Percentiles rank a stretch among this genome's conserved stretches.
These are phyloP conservation scores for Salix udensis DNA, from an alignment of 345 rosid species.

Conservation along the genomic window DNA sequence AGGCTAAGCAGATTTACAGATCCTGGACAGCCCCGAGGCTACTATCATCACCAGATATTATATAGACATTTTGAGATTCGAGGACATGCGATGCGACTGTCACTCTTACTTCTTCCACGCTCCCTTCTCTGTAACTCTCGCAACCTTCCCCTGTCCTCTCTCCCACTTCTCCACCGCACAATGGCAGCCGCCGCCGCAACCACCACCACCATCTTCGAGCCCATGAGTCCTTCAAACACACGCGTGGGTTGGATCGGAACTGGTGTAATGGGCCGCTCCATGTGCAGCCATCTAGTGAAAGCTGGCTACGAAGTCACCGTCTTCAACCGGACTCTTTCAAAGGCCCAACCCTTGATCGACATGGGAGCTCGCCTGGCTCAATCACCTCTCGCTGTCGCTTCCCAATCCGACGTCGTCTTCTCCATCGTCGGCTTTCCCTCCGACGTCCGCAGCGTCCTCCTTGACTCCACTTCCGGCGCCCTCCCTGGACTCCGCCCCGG, in stretches of 20 bases:
- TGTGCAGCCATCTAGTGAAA: conserved; percentile 71
- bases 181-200: conserved; percentile 52
- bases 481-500: conserved; percentile 67
- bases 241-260: conserved; percentile 93
- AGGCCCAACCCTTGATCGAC: conserved; percentile 74
- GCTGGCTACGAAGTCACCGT: conserved; percentile 79
- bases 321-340: conserved; percentile 80
- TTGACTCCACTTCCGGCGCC: conserved; percentile 66
- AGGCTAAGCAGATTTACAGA: no score
- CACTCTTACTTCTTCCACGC: conserved; percentile 11
- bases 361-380: conserved; percentile 65
- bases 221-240: conserved; percentile 52
- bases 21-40: no score
- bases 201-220: conserved; percentile 3
- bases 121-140: conserved; percentile 10
- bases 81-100: not conserved
- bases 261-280: conserved; percentile 80
- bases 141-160: conserved; percentile 4
- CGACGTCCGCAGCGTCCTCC: conserved; percentile 79
- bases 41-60: not conserved
- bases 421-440: conserved; percentile 93
- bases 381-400: conserved; percentile 60
- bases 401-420: conserved; percentile 78
- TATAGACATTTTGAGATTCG: not conserved
- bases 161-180: conserved; percentile 34